phyloP scores from a whole-genome alignment of 345 rosid species.

The Salix exigua region DNA sequence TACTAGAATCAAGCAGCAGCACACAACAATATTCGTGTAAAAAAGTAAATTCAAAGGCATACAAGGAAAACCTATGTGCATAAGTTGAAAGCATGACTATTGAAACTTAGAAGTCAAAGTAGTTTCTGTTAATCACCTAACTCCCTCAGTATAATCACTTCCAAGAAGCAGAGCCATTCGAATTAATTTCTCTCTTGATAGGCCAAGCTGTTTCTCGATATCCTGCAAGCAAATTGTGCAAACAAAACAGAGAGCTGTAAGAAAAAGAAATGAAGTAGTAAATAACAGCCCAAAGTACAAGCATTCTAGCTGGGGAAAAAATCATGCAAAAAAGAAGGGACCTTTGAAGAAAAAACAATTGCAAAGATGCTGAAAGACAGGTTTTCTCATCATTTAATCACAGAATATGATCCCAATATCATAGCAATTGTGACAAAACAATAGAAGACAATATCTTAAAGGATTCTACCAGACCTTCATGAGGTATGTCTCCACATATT shows the following conservation, averaged over 20 bases:
- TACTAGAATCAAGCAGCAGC: not conserved
- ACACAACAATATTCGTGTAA: not conserved
- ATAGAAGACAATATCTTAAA: not conserved
- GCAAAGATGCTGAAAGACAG: not conserved
- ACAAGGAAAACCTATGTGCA: not conserved
- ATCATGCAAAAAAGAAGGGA: not conserved
- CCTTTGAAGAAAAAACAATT: not conserved
- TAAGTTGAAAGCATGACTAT: not conserved
- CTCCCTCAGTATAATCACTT: slow-evolving; percentile 97
- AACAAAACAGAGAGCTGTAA: not conserved
- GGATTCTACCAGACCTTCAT: slow-evolving; percentile 55
- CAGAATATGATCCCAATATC: not conserved
- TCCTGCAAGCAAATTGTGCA: slow-evolving; percentile 43
- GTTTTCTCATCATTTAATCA: not conserved
- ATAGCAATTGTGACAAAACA: not conserved
- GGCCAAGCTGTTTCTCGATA: slow-evolving; percentile 85
- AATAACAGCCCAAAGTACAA: not conserved
- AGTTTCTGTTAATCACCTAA: slow-evolving; percentile 48
- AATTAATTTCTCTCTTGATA: slow-evolving; percentile 70
- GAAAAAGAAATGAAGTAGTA: slow-evolving; percentile 1
- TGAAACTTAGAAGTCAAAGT: not conserved
- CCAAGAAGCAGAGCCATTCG: slow-evolving; percentile 96
- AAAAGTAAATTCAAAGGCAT: not conserved
- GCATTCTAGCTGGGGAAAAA: not conserved
- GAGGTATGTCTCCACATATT: slow-evolving; percentile 93